Evolutionary conservation across 176 grass and related monocot species (phyloP), one percentile per base, ranked within the genome.

Genomic region (Phragmites australis): DNA sequence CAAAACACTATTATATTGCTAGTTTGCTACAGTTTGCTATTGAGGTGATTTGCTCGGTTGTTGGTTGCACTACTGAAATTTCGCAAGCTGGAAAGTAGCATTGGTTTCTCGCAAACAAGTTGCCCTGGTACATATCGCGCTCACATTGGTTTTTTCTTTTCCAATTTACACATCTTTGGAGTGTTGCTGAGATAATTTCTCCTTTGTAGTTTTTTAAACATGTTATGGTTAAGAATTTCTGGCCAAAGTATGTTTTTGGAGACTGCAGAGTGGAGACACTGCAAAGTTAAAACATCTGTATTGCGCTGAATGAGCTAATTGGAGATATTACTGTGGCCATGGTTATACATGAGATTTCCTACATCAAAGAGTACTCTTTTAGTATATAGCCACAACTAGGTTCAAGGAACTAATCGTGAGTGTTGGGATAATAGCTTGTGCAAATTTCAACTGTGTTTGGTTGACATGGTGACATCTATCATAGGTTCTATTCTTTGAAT

Each of bases 401-500:
- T 74, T 57, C n/a, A 42, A n/a, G 6, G n/a, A 57, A 30, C 43
- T 17, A 57, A 79, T 68, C 27, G 77, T 37, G 9, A 41, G 13
- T 68, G 1, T 29, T 21, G 18, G 41, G 31, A 34, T 25, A 44
- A 60, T 76, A 77, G 19, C 22, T 45, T 54, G 23, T 54, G 23
- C 6, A 9, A 45, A 11, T 57, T 69, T 55, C 48, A 45, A 21
- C 22, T 68, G 77, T 0, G 9, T 9, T 80, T 80, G 63, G 10
- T 68, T 69, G 34, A 51, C 37, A 53, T 68, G 49, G 2, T 27
- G 22, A 14, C 21, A 53, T 66, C 18, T 79, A 19, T 34, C 6
- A 45, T 23, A 17, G 27, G 15, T 78, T 50, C 77, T 67, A 15
- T 68, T 80, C 49, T 52, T 6, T 66, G 31, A 67, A 11, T 67